Evolutionary conservation across 352 stramenopile genomes (phyloP), one percentile per base, ranked within the genome.

Genomic region (Globisporangium megalacanthum): DNA sequence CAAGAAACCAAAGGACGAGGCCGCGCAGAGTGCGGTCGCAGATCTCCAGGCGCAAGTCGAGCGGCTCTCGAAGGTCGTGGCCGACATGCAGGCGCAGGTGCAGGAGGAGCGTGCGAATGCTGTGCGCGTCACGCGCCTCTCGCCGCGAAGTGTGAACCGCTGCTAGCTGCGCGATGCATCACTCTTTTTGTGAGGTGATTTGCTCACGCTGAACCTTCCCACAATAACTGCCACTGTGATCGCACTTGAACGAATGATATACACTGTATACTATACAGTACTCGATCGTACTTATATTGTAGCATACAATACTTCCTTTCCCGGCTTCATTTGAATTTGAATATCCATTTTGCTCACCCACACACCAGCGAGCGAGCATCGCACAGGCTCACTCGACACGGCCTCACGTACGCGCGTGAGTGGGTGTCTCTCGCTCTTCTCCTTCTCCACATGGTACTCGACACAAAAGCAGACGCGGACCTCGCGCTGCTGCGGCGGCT

Each of bases 11-110:
- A 64, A 69, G 37, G 55, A 69, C 56, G 54, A 66, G 14, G 20
- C 54, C 37, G 44, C 46, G 31, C 33, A 53, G 14, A 48, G 39
- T 11, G 48, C 54, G n/a, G 50, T 86, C 15, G 58, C 56, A 17
- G 70, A 81, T 5, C 62, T 86, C 5, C 63, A 69, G 29, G 47
- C 54, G n/a, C 71, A 75, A 42, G 67, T 83, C 7, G 52, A 79
- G 47, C 64, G 78, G 52, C 69, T 86, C 36, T 71, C 62, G n/a
- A 66, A 69, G 52, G 55, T 52, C 7, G 56, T 83, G 35, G 36
- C 54, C 19, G 74, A 72, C 13, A 62, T 81, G 5, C 70, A 85
- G 49, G 37, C 36, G 13, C 56, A 61, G 10, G 52, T 76, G 5
- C 51, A 61, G 36, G 53, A 69, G 8, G 57, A 62, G 49, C 57